Evolutionary conservation across 768 basidiomycete species (phyloP).

Genomic region (Gyrodon lividus): DNA sequence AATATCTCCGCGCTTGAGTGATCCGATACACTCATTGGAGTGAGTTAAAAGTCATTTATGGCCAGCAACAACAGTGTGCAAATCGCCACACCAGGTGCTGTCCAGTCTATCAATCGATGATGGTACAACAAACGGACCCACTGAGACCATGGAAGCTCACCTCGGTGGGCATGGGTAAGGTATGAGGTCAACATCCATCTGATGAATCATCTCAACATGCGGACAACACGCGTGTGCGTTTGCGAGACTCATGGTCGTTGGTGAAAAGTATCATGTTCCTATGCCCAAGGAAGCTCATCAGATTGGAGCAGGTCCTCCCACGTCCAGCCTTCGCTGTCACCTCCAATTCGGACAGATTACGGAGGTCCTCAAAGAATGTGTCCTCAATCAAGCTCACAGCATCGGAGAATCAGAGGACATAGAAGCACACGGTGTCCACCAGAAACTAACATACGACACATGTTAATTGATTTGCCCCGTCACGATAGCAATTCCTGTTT

Average conservation of each 20-base stretch:
- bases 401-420: background rate
- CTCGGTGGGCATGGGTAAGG: background rate
- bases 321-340: conserved; percentile 2
- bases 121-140: background rate
- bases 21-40: background rate
- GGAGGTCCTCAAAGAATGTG: background rate
- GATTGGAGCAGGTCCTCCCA: background rate
- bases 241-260: background rate
- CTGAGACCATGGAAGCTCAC: background rate
- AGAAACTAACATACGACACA: background rate
- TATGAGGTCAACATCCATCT: background rate
- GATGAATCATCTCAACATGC: background rate
- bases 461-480: background rate
- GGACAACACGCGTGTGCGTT: background rate
- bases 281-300: background rate
- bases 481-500: background rate
- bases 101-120: too few species aligned
- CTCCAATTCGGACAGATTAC: background rate
- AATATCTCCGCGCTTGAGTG: background rate
- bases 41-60: too few species aligned
- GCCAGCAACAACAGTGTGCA: background rate
- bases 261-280: background rate
- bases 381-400: background rate
- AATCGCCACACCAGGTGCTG: background rate
- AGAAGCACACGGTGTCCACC: background rate